phyloP scores from a whole-genome alignment of 2,329 filamentous ascomycete species.

The Phyllosticta citriasiana region DNA sequence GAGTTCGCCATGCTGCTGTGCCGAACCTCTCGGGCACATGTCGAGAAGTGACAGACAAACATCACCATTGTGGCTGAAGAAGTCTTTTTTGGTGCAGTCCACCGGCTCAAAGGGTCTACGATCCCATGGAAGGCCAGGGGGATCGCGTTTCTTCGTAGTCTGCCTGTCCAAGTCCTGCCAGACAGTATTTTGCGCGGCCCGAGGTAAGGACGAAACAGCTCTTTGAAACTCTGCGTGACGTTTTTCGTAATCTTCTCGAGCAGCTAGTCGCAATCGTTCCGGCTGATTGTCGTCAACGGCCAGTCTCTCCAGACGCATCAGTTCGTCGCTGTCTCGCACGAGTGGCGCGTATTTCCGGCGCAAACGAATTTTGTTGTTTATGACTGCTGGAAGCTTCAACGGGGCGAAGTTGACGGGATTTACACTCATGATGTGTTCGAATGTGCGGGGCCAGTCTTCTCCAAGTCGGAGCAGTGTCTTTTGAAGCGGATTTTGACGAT shows the following conservation, averaged over 20 bases:
- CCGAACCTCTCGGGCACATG: slow-evolving; percentile 46
- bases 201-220: neutral
- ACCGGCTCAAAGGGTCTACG: slow-evolving; percentile 62
- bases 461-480: neutral
- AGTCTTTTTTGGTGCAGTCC: slow-evolving; percentile 46
- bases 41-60: slow-evolving; percentile 50
- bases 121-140: slow-evolving; percentile 56
- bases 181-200: neutral
- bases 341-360: neutral
- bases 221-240: neutral
- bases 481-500: slow-evolving; percentile 3
- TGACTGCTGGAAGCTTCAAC: neutral
- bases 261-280: neutral
- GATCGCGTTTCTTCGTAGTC: slow-evolving; percentile 29
- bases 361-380: neutral
- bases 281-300: neutral
- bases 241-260: slow-evolving; percentile 1
- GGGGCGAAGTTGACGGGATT: neutral
- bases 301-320: neutral
- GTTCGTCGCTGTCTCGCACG: neutral
- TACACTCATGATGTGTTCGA: neutral
- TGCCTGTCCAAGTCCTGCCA: neutral
- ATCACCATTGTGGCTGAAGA: slow-evolving; percentile 39
- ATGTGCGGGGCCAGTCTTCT: neutral
- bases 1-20: slow-evolving; percentile 1